phyloP scores from a whole-genome alignment of 2,329 filamentous ascomycete genomes.

The Aspergillus oerlinghausenensis region DNA sequence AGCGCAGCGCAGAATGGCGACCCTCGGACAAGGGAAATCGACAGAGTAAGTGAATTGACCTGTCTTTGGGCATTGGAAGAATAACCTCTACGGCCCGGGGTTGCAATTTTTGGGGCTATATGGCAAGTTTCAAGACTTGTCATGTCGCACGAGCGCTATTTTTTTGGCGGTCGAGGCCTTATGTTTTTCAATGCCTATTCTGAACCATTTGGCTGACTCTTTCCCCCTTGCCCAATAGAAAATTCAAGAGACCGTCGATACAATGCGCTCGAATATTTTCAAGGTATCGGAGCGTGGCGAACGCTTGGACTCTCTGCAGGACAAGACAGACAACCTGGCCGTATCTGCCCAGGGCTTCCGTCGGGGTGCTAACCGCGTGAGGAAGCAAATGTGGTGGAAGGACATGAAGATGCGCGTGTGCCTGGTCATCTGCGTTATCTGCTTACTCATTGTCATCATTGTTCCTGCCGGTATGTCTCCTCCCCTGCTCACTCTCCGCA shows the following conservation, averaged over 20 bases:
- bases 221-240: slow-evolving; percentile 54
- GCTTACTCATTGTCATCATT: slow-evolving; percentile 90
- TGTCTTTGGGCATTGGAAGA: slow-evolving; percentile 1
- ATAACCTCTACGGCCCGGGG: background rate
- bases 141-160: background rate
- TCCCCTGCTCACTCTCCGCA: background rate
- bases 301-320: slow-evolving; percentile 78
- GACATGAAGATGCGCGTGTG: slow-evolving; percentile 99
- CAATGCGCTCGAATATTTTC: slow-evolving; percentile 97
- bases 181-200: background rate
- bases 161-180: background rate
- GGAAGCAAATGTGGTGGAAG: slow-evolving; percentile 99
- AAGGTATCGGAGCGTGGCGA: slow-evolving; percentile 92
- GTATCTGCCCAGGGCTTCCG: slow-evolving; percentile 93
- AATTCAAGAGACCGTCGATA: slow-evolving; percentile 93
- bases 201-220: slow-evolving; percentile 17
- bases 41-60: slow-evolving; percentile 65
- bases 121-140: background rate
- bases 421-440: slow-evolving; percentile 82
- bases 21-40: slow-evolving; percentile 67
- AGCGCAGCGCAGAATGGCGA: slow-evolving; percentile 54
- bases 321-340: slow-evolving; percentile 90
- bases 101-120: background rate
- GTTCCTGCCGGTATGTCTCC: slow-evolving; percentile 74
- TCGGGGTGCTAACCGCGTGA: slow-evolving; percentile 89